Evolutionary conservation across 352 stramenopile species (phyloP), one percentile per base, ranked within the genome.

Genomic region (Globisporangium solare): DNA sequence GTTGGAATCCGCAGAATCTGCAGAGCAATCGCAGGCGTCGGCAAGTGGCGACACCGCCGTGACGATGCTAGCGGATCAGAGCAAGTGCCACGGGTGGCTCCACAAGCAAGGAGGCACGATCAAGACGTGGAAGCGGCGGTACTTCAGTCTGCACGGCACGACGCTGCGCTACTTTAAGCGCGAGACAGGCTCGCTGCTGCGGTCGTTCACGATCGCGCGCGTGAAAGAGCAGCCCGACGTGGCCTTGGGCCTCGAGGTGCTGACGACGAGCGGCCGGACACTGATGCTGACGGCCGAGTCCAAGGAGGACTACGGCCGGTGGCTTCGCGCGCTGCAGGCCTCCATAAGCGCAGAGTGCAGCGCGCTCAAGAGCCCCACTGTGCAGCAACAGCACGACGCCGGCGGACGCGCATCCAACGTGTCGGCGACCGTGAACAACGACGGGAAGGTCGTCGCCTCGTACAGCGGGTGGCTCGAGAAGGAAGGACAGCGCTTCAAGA

Each of bases 161-260:
- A 91, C 70, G 52, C 60, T 94, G 43, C 86, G 74, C 42, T 94
- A 87, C 54, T 94, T 86, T 53, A 91, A 92, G 57, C 88, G 73
- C 43, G 73, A 78, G 22, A 86, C 64, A 43, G 74, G 81, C 0
- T 71, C 74, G 32, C 45, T 89, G 20, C 54, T 91, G 17, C 71
- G 73, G 1, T 76, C 76, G 2, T 68, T 76, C 31, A 67, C 64
- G 15, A 67, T 89, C 47, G 51, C 63, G 1, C 55, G 63, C 32
- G 68, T 90, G 17, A 51, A 60, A 11, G 63, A 75, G 51, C 54
- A 71, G 21, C 60, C 68, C 11, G 63, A 66, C 0, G 46, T 76
- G 41, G 62, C 68, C 13, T 69, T 84, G 27, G 75, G 73, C 6
- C 31, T 94, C 15, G 64, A 58, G 7, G 58, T 94, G 7, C 70